Evolutionary conservation across 495 filamentous ascomycete species (phyloP).

Genomic region (Neurospora sp.): DNA sequence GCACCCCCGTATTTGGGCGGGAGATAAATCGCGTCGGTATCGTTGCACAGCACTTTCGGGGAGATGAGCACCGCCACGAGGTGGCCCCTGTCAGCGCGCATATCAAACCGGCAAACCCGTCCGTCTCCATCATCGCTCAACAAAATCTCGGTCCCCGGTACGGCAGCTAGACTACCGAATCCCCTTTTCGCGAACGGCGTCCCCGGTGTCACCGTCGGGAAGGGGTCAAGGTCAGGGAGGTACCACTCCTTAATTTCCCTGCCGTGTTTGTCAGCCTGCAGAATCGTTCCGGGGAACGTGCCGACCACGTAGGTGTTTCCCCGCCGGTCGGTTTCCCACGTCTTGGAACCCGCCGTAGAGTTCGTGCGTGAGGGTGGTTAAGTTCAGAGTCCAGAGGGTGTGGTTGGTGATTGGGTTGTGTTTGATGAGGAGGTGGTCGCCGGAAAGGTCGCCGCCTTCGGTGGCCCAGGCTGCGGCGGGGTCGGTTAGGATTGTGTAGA

Average conservation of each 20-base stretch:
- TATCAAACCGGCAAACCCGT: conserved; percentile 22
- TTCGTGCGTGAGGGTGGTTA: conserved; percentile 15
- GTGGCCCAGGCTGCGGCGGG: conserved; percentile 18
- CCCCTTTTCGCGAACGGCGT: conserved; percentile 16
- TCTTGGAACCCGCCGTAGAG: conserved; percentile 25
- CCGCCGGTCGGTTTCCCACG: conserved; percentile 20
- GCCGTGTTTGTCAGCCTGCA: conserved; percentile 17
- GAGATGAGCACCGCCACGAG: conserved; percentile 15
- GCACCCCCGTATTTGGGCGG: conserved; percentile 25
- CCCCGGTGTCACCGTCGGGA: conserved; percentile 12
- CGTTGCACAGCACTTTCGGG: conserved; percentile 5
- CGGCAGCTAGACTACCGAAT: conserved; percentile 12
- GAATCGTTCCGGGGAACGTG: conserved; percentile 21
- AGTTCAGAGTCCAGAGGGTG: conserved; percentile 19
- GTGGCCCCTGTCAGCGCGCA: conserved; percentile 11
- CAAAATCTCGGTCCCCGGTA: background rate
- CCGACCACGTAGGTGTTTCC: conserved; percentile 28
- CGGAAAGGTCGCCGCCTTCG: conserved; percentile 16
- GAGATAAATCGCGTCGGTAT: conserved; percentile 26
- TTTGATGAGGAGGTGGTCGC: conserved; percentile 21
- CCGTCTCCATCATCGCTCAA: conserved; percentile 12
- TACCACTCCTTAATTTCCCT: conserved; percentile 21
- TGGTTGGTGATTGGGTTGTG: conserved; percentile 7
- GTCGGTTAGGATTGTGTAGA: conserved; percentile 24
- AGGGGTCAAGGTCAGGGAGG: conserved; percentile 5